Conservation (phyloP, 2,329 filamentous ascomycete species). For the Pyricularia sp. region DNA sequence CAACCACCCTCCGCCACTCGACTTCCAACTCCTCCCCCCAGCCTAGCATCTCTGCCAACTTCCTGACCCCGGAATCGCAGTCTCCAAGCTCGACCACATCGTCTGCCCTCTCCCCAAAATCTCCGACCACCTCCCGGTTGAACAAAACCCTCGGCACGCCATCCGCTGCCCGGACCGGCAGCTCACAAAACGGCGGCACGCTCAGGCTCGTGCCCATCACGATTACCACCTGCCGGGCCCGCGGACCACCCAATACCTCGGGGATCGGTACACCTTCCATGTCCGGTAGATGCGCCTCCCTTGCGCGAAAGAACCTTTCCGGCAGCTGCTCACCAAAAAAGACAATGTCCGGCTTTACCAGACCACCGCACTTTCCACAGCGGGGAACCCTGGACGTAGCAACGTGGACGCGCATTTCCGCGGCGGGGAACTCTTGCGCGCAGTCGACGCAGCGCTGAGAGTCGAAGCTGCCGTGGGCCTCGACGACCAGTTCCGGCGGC, state of each 20-base stretch:
- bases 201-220: slow-evolving; percentile 80
- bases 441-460: slow-evolving; percentile 85
- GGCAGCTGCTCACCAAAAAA: slow-evolving; percentile 93
- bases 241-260: background rate
- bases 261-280: slow-evolving; percentile 6
- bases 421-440: slow-evolving; percentile 54
- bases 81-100: slow-evolving; percentile 75
- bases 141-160: slow-evolving; percentile 67
- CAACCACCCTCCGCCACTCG: slow-evolving; percentile 57
- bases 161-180: slow-evolving; percentile 51
- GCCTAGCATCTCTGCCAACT: slow-evolving; percentile 65
- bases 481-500: slow-evolving; percentile 66
- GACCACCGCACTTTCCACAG: slow-evolving; percentile 59
- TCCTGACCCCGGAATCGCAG: slow-evolving; percentile 70
- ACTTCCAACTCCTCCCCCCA: slow-evolving; percentile 76
- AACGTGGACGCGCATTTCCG: slow-evolving; percentile 60
- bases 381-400: slow-evolving; percentile 53
- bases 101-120: slow-evolving; percentile 61
- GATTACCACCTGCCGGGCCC: slow-evolving; percentile 43
- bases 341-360: slow-evolving; percentile 96
- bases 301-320: slow-evolving; percentile 56
- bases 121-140: slow-evolving; percentile 74
- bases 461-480: slow-evolving; percentile 91
- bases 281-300: slow-evolving; percentile 50
- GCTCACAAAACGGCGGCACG: slow-evolving; percentile 74